Conservation (phyloP, 768 basidiomycete species). For the Neoboletus subvelutipes region DNA sequence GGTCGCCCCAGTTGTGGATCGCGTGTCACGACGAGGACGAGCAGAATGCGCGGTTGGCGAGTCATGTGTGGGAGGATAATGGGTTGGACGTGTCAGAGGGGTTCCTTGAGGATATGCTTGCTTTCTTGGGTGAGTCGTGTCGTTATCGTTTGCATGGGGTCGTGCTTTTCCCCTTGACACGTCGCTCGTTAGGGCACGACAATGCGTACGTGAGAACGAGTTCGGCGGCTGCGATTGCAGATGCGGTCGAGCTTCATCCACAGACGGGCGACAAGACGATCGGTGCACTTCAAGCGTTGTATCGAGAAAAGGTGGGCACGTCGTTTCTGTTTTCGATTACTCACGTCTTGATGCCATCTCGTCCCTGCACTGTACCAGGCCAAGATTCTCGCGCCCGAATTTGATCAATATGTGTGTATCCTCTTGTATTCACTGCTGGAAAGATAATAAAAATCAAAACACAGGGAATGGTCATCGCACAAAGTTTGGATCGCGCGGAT, state of each 20-base stretch:
- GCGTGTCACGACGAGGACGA: conserved; percentile 88
- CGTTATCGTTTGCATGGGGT: too few species aligned
- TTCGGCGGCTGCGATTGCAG: conserved; percentile 69
- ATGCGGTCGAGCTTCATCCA: conserved; percentile 73
- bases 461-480: conserved; percentile 91
- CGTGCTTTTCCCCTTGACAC: neutral
- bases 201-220: conserved; percentile 78
- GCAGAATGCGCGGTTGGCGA: conserved; percentile 81
- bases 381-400: conserved; percentile 85
- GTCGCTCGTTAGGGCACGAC: conserved; percentile 57
- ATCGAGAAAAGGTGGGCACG: conserved; percentile 71
- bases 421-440: neutral
- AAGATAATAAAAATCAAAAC: neutral
- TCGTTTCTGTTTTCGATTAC: neutral
- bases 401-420: conserved; percentile 82
- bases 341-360: neutral
- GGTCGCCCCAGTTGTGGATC: conserved; percentile 86
- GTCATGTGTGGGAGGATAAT: conserved; percentile 92
- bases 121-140: conserved; percentile 58
- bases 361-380: conserved; percentile 52
- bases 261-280: conserved; percentile 50
- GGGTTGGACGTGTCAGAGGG: conserved; percentile 81
- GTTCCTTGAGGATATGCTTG: conserved; percentile 53
- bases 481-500: conserved; percentile 82
- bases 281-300: conserved; percentile 60